Evolutionary conservation across 1,284 basidiomycete species (phyloP).

Genomic region (Tilletia indica): DNA sequence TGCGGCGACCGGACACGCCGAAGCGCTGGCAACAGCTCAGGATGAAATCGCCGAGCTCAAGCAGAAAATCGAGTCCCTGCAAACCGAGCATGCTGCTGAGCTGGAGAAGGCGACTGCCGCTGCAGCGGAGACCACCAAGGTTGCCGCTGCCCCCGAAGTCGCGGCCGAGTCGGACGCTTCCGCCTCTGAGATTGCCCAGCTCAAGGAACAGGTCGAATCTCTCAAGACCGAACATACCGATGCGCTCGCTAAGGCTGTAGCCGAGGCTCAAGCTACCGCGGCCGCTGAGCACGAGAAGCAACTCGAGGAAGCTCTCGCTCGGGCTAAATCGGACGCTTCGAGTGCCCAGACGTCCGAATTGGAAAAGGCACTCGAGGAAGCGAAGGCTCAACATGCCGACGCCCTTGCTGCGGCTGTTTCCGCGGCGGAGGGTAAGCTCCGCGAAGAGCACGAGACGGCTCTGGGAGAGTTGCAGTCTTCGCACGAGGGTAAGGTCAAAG

Average conservation of each 20-base stretch:
- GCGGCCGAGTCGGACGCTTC: neutral
- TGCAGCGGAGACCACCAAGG: neutral
- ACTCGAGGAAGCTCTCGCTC: constrained; percentile 16
- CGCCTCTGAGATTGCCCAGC: constrained; percentile 31
- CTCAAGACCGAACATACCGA: constrained; percentile 38
- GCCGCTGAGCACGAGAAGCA: constrained; percentile 23
- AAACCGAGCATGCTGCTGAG: constrained; percentile 37
- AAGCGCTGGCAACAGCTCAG: neutral
- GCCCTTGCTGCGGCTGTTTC: constrained; percentile 26
- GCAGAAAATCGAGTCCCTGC: constrained; percentile 34
- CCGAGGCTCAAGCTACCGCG: constrained; percentile 25
- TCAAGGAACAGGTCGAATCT: constrained; percentile 33
- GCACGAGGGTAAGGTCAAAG: constrained; percentile 26
- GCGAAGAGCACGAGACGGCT: constrained; percentile 27
- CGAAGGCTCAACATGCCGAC: constrained; percentile 25
- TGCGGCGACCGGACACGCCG: no score
- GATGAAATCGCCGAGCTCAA: constrained; percentile 33
- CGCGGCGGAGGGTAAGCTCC: constrained; percentile 29
- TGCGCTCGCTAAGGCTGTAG: constrained; percentile 36
- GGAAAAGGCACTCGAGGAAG: constrained; percentile 26
- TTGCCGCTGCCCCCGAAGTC: neutral
- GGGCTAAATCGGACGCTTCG: neutral
- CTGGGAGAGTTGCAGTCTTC: constrained; percentile 23
- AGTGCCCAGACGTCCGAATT: constrained; percentile 4
- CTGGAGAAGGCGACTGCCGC: constrained; percentile 37